These are phyloP conservation scores for Coelastrella sp. DNA, from an alignment of 139 green algal genomes.

Conservation along the genomic window DNA sequence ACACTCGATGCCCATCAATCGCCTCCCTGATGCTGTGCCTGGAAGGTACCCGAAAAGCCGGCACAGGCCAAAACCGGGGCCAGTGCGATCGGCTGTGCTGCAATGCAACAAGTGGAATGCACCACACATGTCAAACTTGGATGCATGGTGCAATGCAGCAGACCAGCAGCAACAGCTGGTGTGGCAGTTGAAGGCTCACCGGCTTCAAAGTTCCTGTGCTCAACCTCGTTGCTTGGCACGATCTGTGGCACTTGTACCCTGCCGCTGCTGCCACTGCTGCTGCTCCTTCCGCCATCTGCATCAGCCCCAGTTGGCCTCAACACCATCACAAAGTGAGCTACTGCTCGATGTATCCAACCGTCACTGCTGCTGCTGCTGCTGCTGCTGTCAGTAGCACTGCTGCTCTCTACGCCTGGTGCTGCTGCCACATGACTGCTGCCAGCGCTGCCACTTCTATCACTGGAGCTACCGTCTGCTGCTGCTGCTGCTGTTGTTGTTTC, in stretches of 20 bases:
- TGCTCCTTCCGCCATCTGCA: not conserved
- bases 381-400: no score
- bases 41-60: no score
- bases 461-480: not conserved
- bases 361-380: not conserved
- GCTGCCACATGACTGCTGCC: no score
- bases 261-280: conserved; percentile 28
- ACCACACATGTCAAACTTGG: no score
- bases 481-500: not conserved
- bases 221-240: conserved; percentile 9
- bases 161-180: not conserved
- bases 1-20: no score
- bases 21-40: no score
- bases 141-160: not conserved
- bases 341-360: conserved; percentile 38
- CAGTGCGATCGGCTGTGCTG: no score
- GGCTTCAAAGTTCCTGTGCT: conserved; percentile 47
- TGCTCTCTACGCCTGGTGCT: no score
- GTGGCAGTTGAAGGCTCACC: conserved; percentile 10
- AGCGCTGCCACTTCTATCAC: no score
- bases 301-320: not conserved
- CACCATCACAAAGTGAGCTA: conserved; percentile 57
- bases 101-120: no score
- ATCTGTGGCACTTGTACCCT: conserved; percentile 45
- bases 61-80: not conserved